Percentiles rank a stretch among this genome's conserved stretches.
Conservation (phyloP, 192 early-diverging fungal species). For the Dissophora globulifera region DNA sequence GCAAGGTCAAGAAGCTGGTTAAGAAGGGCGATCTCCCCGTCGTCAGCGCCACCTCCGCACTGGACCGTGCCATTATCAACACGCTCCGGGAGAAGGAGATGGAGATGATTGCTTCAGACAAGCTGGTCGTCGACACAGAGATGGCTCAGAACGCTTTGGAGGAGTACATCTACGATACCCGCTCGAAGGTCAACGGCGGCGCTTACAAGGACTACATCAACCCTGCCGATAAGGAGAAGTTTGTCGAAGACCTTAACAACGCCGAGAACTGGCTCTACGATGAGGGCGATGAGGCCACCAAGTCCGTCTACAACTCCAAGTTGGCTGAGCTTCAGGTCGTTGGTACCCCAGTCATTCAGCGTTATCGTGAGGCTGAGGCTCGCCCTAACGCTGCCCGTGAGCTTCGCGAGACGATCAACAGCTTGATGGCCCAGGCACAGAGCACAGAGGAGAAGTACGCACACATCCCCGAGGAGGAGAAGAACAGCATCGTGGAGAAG, state of each 20-base stretch:
- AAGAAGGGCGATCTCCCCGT: slow-evolving; percentile 90
- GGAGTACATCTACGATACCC: slow-evolving; percentile 98
- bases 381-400: slow-evolving; percentile 86
- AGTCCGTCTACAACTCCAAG: slow-evolving; percentile 91
- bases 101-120: slow-evolving; percentile 86
- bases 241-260: slow-evolving; percentile 74
- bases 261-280: slow-evolving; percentile 99
- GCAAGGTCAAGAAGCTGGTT: slow-evolving; percentile 93
- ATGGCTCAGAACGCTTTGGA: slow-evolving; percentile 94
- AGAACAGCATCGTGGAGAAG: slow-evolving; percentile 85
- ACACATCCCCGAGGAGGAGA: slow-evolving; percentile 89
- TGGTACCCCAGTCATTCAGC: slow-evolving; percentile 83
- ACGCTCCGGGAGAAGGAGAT: slow-evolving; percentile 83
- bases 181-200: slow-evolving; percentile 81
- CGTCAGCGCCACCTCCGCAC: slow-evolving; percentile 65
- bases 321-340: slow-evolving; percentile 81
- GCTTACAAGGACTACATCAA: slow-evolving; percentile 78
- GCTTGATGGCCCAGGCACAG: slow-evolving; percentile 75
- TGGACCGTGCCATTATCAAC: slow-evolving; percentile 67
- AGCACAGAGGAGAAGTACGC: slow-evolving; percentile 86
- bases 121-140: slow-evolving; percentile 94
- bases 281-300: slow-evolving; percentile 93
- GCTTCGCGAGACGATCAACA: slow-evolving; percentile 83
- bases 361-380: slow-evolving; percentile 86
- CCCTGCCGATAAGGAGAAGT: slow-evolving; percentile 75